These are phyloP conservation scores for Cladophialophora carrionii DNA, from an alignment of 2,329 filamentous ascomycete species.

Conservation along the genomic window DNA sequence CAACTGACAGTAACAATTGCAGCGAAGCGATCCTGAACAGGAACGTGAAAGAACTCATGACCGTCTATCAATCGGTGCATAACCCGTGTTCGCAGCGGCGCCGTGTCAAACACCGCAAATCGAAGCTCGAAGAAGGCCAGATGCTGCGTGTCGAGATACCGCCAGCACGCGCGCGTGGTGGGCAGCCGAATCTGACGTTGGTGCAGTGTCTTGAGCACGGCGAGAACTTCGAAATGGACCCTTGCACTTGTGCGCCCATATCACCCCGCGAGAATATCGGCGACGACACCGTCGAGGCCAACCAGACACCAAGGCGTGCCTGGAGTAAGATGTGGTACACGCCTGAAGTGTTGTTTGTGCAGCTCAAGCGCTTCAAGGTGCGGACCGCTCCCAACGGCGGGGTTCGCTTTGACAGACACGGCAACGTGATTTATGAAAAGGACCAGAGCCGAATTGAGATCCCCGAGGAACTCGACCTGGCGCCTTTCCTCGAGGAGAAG, in stretches of 20 bases:
- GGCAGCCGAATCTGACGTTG: conserved; percentile 2
- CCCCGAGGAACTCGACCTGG: conserved; percentile 21
- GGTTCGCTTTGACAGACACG: background rate
- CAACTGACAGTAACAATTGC: background rate
- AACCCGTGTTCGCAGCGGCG: background rate
- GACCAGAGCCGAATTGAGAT: conserved; percentile 16
- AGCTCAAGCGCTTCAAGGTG: conserved; percentile 18
- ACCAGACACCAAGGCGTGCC: background rate
- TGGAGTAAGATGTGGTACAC: background rate
- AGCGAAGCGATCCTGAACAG: background rate
- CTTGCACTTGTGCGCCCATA: background rate
- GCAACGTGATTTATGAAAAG: conserved; percentile 5
- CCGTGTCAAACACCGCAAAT: background rate
- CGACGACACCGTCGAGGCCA: background rate
- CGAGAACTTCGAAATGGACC: background rate
- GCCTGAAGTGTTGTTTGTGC: conserved; percentile 30
- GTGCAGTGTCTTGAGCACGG: conserved; percentile 8
- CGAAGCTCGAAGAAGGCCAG: background rate
- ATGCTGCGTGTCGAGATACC: background rate
- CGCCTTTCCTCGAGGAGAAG: conserved; percentile 20
- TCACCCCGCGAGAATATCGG: background rate
- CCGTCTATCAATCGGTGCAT: background rate
- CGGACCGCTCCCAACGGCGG: background rate
- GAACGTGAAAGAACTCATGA: background rate
- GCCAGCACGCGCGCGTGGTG: no score